Percentiles rank a stretch among this genome's conserved stretches.
Conservation (phyloP, 768 basidiomycete genomes). For the Amanita muscaria region DNA sequence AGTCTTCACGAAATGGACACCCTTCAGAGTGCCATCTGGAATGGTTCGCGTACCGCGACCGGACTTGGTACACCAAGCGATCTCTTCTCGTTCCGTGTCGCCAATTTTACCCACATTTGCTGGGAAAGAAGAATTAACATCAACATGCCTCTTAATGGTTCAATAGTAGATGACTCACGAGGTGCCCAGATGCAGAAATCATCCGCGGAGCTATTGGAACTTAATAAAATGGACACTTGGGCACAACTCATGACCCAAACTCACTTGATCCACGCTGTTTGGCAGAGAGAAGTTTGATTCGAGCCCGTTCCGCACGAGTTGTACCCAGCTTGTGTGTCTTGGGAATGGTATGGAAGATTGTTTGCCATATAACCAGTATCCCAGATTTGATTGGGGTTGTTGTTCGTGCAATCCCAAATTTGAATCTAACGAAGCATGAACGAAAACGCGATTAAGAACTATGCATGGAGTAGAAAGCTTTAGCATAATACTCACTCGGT, state of each 20-base stretch:
- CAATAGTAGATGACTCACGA: constrained; percentile 20
- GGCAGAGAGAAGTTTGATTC: constrained; percentile 54
- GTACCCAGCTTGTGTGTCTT: constrained; percentile 54
- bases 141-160: too few relatives aligned
- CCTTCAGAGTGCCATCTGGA: constrained; percentile 53
- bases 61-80: constrained; percentile 70
- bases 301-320: constrained; percentile 59
- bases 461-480: not conserved
- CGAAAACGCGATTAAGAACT: too few relatives aligned
- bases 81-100: constrained; percentile 57
- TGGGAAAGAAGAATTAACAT: too few relatives aligned
- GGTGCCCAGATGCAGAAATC: constrained; percentile 74
- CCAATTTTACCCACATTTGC: constrained; percentile 45
- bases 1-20: constrained; percentile 63
- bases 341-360: constrained; percentile 37
- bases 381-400: constrained; percentile 44
- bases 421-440: too few relatives aligned
- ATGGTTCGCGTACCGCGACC: constrained; percentile 70
- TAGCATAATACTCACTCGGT: constrained; percentile 26
- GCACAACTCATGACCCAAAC: too few relatives aligned
- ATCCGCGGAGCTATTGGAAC: constrained; percentile 35
- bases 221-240: too few relatives aligned
- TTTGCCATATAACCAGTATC: constrained; percentile 37
- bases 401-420: constrained; percentile 34
- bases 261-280: constrained; percentile 60